Conservation (phyloP, 352 stramenopile species). For the Vaucheria bursata region DNA sequence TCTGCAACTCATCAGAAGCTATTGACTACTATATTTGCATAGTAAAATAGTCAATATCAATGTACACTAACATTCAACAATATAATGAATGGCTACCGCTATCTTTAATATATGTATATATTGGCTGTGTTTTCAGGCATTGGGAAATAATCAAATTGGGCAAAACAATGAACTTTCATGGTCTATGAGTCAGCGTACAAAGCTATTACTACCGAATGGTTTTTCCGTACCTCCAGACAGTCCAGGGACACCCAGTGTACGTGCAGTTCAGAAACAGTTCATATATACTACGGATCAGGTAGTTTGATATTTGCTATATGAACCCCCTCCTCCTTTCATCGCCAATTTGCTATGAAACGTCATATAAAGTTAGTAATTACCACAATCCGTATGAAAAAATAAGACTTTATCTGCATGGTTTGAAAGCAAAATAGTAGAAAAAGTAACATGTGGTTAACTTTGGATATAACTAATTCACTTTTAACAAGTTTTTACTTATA, state of each 20-base stretch:
- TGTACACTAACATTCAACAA: neutral
- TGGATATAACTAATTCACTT: too few species aligned
- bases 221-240: neutral
- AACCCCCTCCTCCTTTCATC: too few species aligned
- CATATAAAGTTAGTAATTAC: too few species aligned
- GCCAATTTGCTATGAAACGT: too few species aligned
- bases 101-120: neutral
- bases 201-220: neutral
- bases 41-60: neutral
- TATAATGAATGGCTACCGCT: neutral
- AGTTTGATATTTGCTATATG: too few species aligned
- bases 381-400: too few species aligned
- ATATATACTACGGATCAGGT: neutral
- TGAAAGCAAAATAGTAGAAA: too few species aligned
- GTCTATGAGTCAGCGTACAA: neutral
- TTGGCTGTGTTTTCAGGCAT: neutral
- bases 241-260: neutral
- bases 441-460: too few species aligned
- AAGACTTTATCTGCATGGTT: too few species aligned
- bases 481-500: too few species aligned
- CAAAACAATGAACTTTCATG: neutral
- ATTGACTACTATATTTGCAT: neutral
- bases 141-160: neutral
- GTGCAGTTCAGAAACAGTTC: neutral
- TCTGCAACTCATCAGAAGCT: neutral